phyloP scores from a whole-genome alignment of 2,329 filamentous ascomycete genomes.

The Botryotinia calthae region DNA sequence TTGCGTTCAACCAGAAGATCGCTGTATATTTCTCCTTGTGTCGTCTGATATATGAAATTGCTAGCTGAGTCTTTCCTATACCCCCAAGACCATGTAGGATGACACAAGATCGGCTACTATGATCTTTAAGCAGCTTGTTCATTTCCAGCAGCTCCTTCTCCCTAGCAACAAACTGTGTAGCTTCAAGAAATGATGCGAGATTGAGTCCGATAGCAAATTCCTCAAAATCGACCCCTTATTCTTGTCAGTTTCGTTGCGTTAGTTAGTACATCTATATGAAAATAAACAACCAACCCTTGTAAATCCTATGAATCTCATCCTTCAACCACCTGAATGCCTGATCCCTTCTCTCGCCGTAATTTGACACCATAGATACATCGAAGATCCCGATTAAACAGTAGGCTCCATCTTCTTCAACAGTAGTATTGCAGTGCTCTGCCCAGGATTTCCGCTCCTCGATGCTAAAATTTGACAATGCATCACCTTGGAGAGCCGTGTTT shows the following conservation, averaged over 20 bases:
- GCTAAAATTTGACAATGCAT: not conserved
- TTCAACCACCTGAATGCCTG: not conserved
- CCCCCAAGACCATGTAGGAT: constrained; percentile 37
- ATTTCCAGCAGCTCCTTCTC: not conserved
- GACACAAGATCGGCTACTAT: not conserved
- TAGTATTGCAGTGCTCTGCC: not conserved
- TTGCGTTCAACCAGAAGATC: constrained; percentile 46
- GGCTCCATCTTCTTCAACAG: not conserved
- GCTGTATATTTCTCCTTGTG: constrained; percentile 41
- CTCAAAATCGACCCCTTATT: not conserved
- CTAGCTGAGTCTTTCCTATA: constrained; percentile 47
- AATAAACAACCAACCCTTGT: not conserved
- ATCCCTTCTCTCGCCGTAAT: not conserved
- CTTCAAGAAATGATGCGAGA: not conserved
- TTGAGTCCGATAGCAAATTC: not conserved
- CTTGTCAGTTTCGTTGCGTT: not conserved
- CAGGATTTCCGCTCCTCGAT: not conserved
- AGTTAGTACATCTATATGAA: not conserved
- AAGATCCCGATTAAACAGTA: constrained; percentile 1
- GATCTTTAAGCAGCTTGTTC: not conserved
- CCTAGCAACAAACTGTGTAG: not conserved
- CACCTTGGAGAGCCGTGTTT: not conserved
- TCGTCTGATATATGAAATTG: constrained; percentile 39
- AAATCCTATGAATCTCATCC: not conserved
- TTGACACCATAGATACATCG: not conserved